A percentile compares a stretch with the other conserved stretches of the same genome.
These are phyloP conservation scores for Monascus ruber DNA, from an alignment of 2,329 filamentous ascomycete genomes.

Conservation along the genomic window DNA sequence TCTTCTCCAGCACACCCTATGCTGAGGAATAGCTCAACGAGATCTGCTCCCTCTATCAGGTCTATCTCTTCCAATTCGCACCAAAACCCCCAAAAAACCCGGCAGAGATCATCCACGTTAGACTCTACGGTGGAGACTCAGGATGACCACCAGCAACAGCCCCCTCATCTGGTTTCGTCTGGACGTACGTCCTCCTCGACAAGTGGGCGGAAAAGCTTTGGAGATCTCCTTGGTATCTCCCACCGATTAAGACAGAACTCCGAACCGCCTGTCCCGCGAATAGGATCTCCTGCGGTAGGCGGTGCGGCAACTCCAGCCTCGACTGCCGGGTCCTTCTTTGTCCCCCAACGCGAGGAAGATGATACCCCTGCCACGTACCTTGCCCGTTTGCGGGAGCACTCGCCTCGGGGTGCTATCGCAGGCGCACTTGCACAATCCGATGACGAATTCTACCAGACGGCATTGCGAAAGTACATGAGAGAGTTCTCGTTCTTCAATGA, in stretches of 20 bases:
- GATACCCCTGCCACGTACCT: constrained; percentile 88
- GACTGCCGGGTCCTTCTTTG: constrained; percentile 72
- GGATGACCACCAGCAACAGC: constrained; percentile 57
- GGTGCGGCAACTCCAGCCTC: constrained; percentile 61
- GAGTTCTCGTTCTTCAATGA: constrained; percentile 92
- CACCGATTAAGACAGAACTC: constrained; percentile 71
- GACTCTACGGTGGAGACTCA: constrained; percentile 67
- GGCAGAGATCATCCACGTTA: constrained; percentile 80
- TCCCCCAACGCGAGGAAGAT: constrained; percentile 72
- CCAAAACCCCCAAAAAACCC: constrained; percentile 41
- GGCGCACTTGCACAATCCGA: constrained; percentile 75
- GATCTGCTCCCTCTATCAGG: constrained; percentile 54
- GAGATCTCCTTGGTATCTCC: constrained; percentile 68
- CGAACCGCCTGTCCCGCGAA: constrained; percentile 54
- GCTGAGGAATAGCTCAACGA: constrained; percentile 49
- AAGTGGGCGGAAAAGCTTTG: constrained; percentile 79
- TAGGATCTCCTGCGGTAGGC: constrained; percentile 48
- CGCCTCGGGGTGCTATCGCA: constrained; percentile 73
- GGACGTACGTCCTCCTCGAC: constrained; percentile 71
- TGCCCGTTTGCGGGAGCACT: constrained; percentile 65
- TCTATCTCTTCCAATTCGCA: constrained; percentile 45
- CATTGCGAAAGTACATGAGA: constrained; percentile 88
- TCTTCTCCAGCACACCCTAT: constrained; percentile 35
- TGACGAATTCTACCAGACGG: constrained; percentile 71
- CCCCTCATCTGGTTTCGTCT: constrained; percentile 46